Conservation (phyloP, 108 stramenopile species). For the Licmophora abbreviata region DNA sequence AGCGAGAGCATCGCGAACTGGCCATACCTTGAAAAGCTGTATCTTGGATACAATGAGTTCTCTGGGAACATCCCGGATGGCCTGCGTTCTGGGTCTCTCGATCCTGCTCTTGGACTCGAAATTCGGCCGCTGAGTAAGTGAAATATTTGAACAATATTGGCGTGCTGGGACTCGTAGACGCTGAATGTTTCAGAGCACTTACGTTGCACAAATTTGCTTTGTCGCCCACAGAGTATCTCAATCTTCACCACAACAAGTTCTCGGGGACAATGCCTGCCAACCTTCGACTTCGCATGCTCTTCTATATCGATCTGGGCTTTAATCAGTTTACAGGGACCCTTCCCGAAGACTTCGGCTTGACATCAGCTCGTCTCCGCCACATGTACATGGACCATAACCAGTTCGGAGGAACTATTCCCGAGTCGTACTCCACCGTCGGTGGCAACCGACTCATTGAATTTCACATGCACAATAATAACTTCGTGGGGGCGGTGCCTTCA, state of each 20-base stretch:
- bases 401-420: constrained; percentile 30
- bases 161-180: not conserved
- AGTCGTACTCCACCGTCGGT: constrained; percentile 21
- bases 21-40: not conserved
- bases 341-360: constrained; percentile 14
- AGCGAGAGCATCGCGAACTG: not conserved
- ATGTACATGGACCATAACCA: constrained; percentile 36
- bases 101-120: not conserved
- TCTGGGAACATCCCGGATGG: constrained; percentile 10
- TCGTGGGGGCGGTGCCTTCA: constrained; percentile 25
- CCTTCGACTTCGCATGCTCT: constrained; percentile 14
- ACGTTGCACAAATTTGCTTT: not conserved
- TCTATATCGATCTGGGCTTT: constrained; percentile 29
- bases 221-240: constrained; percentile 19
- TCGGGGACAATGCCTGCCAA: constrained; percentile 24
- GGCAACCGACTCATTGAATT: constrained; percentile 28
- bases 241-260: constrained; percentile 22
- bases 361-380: constrained; percentile 17
- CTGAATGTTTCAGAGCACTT: not conserved
- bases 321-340: constrained; percentile 35
- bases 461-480: constrained; percentile 25
- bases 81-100: constrained; percentile 2
- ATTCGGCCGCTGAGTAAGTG: constrained; percentile 16
- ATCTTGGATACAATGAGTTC: constrained; percentile 2
- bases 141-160: not conserved